Percentiles rank a stretch among this genome's conserved stretches.
These are phyloP conservation scores for Waltergamsia citrina DNA, from an alignment of 2,329 filamentous ascomycete species.

Conservation along the genomic window DNA sequence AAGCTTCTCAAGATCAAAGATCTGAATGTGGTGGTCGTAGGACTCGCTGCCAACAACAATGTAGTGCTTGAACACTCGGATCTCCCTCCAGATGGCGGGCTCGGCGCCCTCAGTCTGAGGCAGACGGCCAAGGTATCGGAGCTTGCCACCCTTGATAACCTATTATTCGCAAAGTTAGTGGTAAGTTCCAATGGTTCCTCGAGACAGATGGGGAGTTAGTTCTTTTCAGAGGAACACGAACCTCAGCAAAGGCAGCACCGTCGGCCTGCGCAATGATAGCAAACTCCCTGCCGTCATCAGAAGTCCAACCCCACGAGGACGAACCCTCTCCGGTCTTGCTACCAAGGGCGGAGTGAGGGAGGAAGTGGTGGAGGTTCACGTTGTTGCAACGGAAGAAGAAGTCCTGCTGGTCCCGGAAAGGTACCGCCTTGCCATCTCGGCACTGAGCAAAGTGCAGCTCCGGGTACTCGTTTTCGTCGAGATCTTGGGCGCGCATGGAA, in stretches of 20 bases:
- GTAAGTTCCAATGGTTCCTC: too few relatives aligned
- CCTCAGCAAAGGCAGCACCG: constrained; percentile 43
- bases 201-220: not conserved
- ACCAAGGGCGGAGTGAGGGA: constrained; percentile 22
- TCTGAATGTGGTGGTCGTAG: constrained; percentile 44
- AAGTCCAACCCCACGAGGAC: constrained; percentile 44
- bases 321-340: constrained; percentile 21
- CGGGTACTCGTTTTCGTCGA: not conserved
- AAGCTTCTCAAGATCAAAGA: constrained; percentile 55
- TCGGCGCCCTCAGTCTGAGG: constrained; percentile 29
- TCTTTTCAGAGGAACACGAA: constrained; percentile 10
- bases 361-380: constrained; percentile 28
- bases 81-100: constrained; percentile 42
- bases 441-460: constrained; percentile 6
- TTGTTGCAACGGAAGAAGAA: constrained; percentile 35
- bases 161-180: constrained; percentile 1
- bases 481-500: constrained; percentile 12
- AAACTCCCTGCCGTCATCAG: constrained; percentile 41
- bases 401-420: constrained; percentile 26
- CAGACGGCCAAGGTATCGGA: constrained; percentile 42
- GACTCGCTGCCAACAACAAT: constrained; percentile 31
- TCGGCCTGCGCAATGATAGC: constrained; percentile 43
- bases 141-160: constrained; percentile 35
- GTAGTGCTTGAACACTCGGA: constrained; percentile 28
- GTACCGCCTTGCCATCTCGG: constrained; percentile 16